Evolutionary conservation across 805 yeast genomes (phyloP), one percentile per base, ranked within the genome.

Genomic region (Huiozyma naganishii): DNA sequence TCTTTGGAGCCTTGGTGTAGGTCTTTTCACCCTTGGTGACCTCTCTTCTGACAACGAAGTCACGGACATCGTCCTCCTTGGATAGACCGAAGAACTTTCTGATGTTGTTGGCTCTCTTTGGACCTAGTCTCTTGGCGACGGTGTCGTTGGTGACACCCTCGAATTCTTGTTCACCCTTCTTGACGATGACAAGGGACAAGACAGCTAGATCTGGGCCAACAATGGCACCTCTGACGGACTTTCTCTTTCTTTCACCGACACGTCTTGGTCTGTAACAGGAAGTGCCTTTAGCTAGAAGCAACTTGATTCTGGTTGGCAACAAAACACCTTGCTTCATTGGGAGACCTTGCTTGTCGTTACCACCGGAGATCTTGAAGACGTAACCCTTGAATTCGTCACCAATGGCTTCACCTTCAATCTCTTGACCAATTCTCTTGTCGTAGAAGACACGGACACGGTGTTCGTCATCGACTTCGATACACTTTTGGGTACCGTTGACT

Each of bases 301-400:
- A 81, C 72, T 85, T 88, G 65, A 92, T 97, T 83, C 98, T 94
- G 82, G 94, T 88, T 76, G 98, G 97, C 79, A 87, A 92, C 81
- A 92, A 77, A 58, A 92, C 98, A 83, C 98, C 98, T 77, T 94
- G 98, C 77, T 89, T 92, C 98, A 94, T 92, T 77, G 98, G 97
- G 96, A 92, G 92, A 79, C 98, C 98, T 80, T 92, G 98, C 79
- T 92, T 92, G 79, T 92, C 98, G 84, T 92, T 92, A 83, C 98
- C 98, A 71, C 98, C 98, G 65, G 97, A 75, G 73, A 92, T 89
- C 80, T 83, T 94, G 85, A 92, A 89, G 69, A 87, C 73, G 88
- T 92, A 92, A 68, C 98, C 98, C 76, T 88, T 90, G 90, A 90
- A 87, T 77, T 94, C 98, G 67, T 92, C 97, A 68, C 95, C 95